These are phyloP conservation scores for Leccinum disarticulatum DNA, from an alignment of 768 basidiomycete genomes.

Conservation along the genomic window DNA sequence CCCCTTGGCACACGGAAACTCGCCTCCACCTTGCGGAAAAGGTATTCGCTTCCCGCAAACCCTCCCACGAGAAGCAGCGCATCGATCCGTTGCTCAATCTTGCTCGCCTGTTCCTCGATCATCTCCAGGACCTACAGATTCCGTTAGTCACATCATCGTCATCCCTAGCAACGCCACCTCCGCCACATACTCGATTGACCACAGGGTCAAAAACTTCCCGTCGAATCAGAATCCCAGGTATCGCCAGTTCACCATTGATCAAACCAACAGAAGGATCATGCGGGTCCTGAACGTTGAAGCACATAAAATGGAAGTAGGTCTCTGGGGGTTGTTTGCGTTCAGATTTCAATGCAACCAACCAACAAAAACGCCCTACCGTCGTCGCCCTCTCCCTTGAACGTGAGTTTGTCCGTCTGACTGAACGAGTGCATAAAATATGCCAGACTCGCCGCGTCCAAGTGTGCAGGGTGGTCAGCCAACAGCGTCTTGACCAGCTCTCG, in stretches of 20 bases:
- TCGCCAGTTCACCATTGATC: constrained; percentile 78
- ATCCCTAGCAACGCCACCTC: constrained; percentile 6
- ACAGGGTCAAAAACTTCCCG: constrained; percentile 88
- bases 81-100: constrained; percentile 70
- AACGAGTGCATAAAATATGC: constrained; percentile 90
- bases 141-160: constrained; percentile 6
- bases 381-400: constrained; percentile 68
- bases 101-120: constrained; percentile 72
- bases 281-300: constrained; percentile 84
- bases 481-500: constrained; percentile 76
- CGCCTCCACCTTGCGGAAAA: constrained; percentile 77
- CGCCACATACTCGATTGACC: constrained; percentile 60
- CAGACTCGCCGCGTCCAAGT: constrained; percentile 77
- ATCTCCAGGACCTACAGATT: constrained; percentile 64
- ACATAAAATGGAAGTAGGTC: constrained; percentile 84
- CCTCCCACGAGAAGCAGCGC: constrained; percentile 89
- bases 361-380: constrained; percentile 52
- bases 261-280: constrained; percentile 79
- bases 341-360: background rate
- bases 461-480: constrained; percentile 79
- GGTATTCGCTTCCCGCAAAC: constrained; percentile 83
- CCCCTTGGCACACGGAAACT: constrained; percentile 22
- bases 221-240: constrained; percentile 77
- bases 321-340: constrained; percentile 41
- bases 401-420: constrained; percentile 84